Base-by-base conservation (phyloP, 2,329 filamentous ascomycete genomes). In the Pseudocercospora fijiensis region DNA sequence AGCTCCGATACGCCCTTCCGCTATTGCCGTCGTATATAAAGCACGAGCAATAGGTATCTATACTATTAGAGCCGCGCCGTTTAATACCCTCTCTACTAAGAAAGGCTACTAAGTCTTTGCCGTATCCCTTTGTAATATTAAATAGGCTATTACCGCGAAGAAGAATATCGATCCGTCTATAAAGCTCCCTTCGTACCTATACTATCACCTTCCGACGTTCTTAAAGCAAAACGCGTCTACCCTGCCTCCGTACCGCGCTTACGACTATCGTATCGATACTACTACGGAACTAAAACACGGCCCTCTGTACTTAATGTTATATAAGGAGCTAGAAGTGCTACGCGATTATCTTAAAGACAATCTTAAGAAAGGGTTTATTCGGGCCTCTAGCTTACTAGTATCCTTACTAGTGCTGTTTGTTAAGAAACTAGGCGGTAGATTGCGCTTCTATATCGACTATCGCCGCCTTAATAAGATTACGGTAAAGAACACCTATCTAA, bases 391-490 rank as follows among this genome's bases (percentile, higher is more conserved):
- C 24, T 37, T 45, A 45, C 28, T 10, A 4, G 33, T 4, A 18
- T 45, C 13, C 8, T 45, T 16, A 2, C 16, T n/a, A 5, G 11
- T 58, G 22, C 30, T 58, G 11, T 51, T 70, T 66, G 47, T 67
- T 47, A 58, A 57, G 57, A 70, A 70, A 56, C 66, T 66, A 30
- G 63, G 66, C 45, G 49, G 61, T 20, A 60, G 33, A 0, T 57
- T 74, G 9, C 30, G 65, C 3, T 52, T 75, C 5, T 75, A 67
- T 62, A 60, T 76, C 2, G 68, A 78, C 55, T 77, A 76, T 56
- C 18, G 66, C 20, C 47, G 57, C 1, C 58, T 77, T 22, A 77
- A 77, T 58, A 18, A 51, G 4, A 67, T 76, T 22, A 77, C 70
- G 0, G 61, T 68, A 13, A 77, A 78, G 58, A 69, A 76, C 61